A percentile compares a stretch with the other conserved stretches of the same genome.
These are phyloP conservation scores for Sphaerulina musiva DNA, from an alignment of 2,329 filamentous ascomycete species.

Conservation along the genomic window DNA sequence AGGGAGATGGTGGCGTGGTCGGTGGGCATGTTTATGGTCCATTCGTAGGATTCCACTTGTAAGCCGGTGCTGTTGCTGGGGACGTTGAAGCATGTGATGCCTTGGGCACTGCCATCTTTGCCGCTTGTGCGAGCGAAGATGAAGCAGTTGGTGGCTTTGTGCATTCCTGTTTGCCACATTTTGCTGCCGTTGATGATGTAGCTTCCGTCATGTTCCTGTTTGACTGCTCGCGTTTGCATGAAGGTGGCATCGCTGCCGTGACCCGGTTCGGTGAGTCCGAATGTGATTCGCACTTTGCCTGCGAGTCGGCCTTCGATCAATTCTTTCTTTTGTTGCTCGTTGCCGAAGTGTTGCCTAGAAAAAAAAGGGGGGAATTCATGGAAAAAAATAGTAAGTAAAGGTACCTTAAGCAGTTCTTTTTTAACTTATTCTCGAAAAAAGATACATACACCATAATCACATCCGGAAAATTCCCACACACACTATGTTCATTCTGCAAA, in stretches of 20 bases:
- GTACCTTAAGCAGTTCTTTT: too few species aligned
- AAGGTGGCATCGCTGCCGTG: slow-evolving; percentile 59
- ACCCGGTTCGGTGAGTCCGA: slow-evolving; percentile 56
- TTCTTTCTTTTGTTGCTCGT: slow-evolving; percentile 46
- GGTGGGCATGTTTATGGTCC: slow-evolving; percentile 62
- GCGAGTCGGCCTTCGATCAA: slow-evolving; percentile 49
- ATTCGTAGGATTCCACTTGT: slow-evolving; percentile 53
- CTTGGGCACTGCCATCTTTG: slow-evolving; percentile 46
- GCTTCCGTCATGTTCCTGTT: slow-evolving; percentile 40
- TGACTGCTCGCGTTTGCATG: slow-evolving; percentile 51
- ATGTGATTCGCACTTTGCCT: slow-evolving; percentile 52
- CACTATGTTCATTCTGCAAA: slow-evolving; percentile 57
- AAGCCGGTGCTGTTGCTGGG: slow-evolving; percentile 49
- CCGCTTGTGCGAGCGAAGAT: slow-evolving; percentile 56
- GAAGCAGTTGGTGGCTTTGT: slow-evolving; percentile 56
- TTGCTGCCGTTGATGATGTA: slow-evolving; percentile 54
- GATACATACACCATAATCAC: slow-evolving; percentile 48
- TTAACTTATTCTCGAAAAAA: too few species aligned
- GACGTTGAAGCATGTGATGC: slow-evolving; percentile 57
- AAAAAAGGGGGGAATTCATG: too few species aligned
- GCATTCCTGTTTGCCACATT: slow-evolving; percentile 61
- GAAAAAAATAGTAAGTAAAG: too few species aligned
- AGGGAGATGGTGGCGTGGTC: slow-evolving; percentile 57
- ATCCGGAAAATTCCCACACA: slow-evolving; percentile 58
- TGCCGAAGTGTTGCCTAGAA: slow-evolving; percentile 49